Conservation (phyloP, 2,329 filamentous ascomycete genomes). For the Hypoxylon sp. region DNA sequence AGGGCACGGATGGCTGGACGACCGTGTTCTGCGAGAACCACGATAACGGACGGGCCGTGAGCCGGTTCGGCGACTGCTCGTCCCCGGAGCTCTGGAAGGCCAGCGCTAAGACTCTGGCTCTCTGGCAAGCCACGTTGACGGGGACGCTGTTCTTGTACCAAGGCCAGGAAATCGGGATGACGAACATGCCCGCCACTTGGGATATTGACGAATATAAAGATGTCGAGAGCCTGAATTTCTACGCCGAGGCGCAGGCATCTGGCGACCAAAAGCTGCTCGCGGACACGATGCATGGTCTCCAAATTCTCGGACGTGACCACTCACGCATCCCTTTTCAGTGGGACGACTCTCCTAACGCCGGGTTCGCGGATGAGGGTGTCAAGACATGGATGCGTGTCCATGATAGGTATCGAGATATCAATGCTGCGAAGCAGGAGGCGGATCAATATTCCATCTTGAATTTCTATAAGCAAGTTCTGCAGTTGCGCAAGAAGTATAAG, state of each 20-base stretch:
- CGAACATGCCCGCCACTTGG: conserved; percentile 61
- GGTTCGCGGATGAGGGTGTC: conserved; percentile 59
- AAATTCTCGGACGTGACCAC: conserved; percentile 69
- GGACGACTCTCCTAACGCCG: conserved; percentile 64
- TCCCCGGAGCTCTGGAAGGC: conserved; percentile 53
- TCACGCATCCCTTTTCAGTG: conserved; percentile 73
- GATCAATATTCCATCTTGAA: conserved; percentile 60
- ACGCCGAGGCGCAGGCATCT: conserved; percentile 52
- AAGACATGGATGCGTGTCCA: conserved; percentile 75
- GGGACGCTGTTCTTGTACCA: conserved; percentile 67
- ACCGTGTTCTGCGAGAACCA: conserved; percentile 71
- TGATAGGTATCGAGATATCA: conserved; percentile 63
- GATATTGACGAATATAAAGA: conserved; percentile 61
- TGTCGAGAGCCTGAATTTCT: conserved; percentile 62
- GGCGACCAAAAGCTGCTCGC: conserved; percentile 49
- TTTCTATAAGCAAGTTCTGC: conserved; percentile 65
- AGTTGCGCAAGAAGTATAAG: conserved; percentile 60
- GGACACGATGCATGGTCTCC: conserved; percentile 60
- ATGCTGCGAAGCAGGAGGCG: conserved; percentile 58
- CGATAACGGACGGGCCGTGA: conserved; percentile 66
- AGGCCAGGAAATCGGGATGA: conserved; percentile 69
- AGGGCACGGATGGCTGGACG: conserved; percentile 62
- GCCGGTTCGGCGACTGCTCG: conserved; percentile 59
- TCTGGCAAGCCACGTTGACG: conserved; percentile 57
- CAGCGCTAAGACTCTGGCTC: conserved; percentile 61